Conservation (phyloP, 768 basidiomycete species). For the Termitomyces sp. region DNA sequence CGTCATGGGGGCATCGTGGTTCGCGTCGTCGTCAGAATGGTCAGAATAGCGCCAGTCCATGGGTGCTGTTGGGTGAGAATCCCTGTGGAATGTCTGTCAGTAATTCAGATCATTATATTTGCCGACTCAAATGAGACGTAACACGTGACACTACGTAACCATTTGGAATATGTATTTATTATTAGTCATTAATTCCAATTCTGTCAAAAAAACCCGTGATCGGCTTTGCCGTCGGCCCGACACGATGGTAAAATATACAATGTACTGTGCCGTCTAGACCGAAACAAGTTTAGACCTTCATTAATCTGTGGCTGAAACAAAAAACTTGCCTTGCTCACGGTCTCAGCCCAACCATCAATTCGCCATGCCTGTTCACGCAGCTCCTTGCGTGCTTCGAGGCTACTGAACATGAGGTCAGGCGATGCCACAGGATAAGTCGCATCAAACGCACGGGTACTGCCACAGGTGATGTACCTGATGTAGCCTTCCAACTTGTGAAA, state of each 20-base stretch:
- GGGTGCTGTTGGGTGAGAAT: slow-evolving; percentile 13
- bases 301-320: slow-evolving; percentile 1
- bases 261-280: slow-evolving; percentile 73
- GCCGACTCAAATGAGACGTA: slow-evolving; percentile 8
- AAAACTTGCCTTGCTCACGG: slow-evolving; percentile 74
- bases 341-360: slow-evolving; percentile 93
- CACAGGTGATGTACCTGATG: slow-evolving; percentile 95
- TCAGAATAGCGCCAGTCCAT: slow-evolving; percentile 63
- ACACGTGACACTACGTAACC: slow-evolving; percentile 24
- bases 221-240: neutral
- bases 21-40: slow-evolving; percentile 51
- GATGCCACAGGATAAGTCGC: slow-evolving; percentile 6
- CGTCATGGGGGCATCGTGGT: slow-evolving; percentile 33
- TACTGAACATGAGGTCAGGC: slow-evolving; percentile 32
- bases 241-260: slow-evolving; percentile 4
- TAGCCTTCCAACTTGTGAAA: slow-evolving; percentile 78
- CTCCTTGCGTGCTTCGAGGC: slow-evolving; percentile 76
- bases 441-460: slow-evolving; percentile 80
- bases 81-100: slow-evolving; percentile 9
- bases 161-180: neutral
- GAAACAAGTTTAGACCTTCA: slow-evolving; percentile 8
- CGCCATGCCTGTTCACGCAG: slow-evolving; percentile 90
- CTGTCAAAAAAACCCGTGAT: slow-evolving; percentile 4
- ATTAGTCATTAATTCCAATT: neutral
- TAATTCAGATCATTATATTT: slow-evolving; percentile 4